phyloP scores from a whole-genome alignment of 768 basidiomycete species.

The Amanita molliuscula region DNA sequence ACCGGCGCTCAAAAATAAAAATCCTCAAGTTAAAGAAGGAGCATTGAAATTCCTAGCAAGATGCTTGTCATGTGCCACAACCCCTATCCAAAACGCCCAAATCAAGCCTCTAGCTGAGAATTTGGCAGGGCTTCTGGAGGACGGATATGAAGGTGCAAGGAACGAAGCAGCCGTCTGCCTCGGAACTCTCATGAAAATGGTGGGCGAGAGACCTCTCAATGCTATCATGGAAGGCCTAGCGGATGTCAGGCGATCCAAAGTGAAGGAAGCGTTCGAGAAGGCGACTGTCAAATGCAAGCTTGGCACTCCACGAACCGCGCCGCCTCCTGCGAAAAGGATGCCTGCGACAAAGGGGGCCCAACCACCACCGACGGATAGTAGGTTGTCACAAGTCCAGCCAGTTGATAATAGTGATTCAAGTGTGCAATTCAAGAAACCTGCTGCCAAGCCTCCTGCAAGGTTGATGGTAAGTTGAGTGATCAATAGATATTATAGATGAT shows the following conservation, averaged over 20 bases:
- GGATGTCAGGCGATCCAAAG: slow-evolving; percentile 83
- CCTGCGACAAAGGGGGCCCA: slow-evolving; percentile 12
- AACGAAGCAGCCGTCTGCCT: slow-evolving; percentile 84
- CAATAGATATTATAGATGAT: slow-evolving; percentile 6
- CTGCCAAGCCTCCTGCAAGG: slow-evolving; percentile 41
- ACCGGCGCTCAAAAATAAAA: slow-evolving; percentile 74
- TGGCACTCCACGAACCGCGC: slow-evolving; percentile 41
- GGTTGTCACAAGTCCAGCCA: slow-evolving; percentile 19
- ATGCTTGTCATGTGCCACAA: slow-evolving; percentile 59
- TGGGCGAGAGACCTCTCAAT: slow-evolving; percentile 87
- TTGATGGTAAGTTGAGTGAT: slow-evolving; percentile 23
- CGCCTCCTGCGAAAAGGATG: slow-evolving; percentile 22
- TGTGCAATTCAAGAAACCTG: slow-evolving; percentile 31
- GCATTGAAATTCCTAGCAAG: slow-evolving; percentile 81
- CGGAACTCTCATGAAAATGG: slow-evolving; percentile 91
- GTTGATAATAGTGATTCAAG: slow-evolving; percentile 33
- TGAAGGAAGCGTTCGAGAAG: slow-evolving; percentile 88
- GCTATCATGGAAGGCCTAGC: slow-evolving; percentile 78
- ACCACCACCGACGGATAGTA: slow-evolving; percentile 16
- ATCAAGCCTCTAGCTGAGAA: slow-evolving; percentile 76
- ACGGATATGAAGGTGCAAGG: slow-evolving; percentile 81
- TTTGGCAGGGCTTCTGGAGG: slow-evolving; percentile 70
- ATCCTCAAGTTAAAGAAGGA: slow-evolving; percentile 94
- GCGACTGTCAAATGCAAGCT: slow-evolving; percentile 86
- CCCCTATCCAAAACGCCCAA: slow-evolving; percentile 62